A percentile compares a stretch with the other conserved stretches of the same genome.
Evolutionary conservation across 2,329 filamentous ascomycete genomes (phyloP).

Genomic region (Sclerotinia nivalis): DNA sequence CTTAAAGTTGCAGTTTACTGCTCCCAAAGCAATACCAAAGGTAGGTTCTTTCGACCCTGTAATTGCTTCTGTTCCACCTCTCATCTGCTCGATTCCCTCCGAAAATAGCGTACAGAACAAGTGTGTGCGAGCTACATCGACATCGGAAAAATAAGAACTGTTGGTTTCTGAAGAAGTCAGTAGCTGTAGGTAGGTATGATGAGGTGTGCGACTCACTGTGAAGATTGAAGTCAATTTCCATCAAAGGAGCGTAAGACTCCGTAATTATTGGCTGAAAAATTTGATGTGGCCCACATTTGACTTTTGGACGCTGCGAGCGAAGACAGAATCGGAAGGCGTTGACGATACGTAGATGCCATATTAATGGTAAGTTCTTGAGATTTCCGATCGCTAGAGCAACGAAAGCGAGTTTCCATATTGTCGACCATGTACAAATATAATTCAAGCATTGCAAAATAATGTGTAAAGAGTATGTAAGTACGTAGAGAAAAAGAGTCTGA

Average conservation of each 20-base stretch:
- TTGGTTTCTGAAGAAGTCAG: slow-evolving; percentile 53
- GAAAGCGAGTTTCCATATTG: slow-evolving; percentile 4
- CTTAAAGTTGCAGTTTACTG: slow-evolving; percentile 63
- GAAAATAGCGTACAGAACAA: slow-evolving; percentile 55
- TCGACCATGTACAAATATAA: slow-evolving; percentile 1
- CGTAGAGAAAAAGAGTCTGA: background rate
- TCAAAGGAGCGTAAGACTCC: slow-evolving; percentile 58
- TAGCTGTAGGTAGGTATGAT: background rate
- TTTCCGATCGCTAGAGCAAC: slow-evolving; percentile 51
- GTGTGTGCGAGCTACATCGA: slow-evolving; percentile 67
- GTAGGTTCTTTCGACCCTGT: slow-evolving; percentile 38
- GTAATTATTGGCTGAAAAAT: slow-evolving; percentile 66
- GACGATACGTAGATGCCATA: slow-evolving; percentile 59
- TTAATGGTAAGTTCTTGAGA: slow-evolving; percentile 59
- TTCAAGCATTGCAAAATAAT: background rate
- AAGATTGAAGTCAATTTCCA: slow-evolving; percentile 71
- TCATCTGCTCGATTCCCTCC: slow-evolving; percentile 41
- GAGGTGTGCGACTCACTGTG: slow-evolving; percentile 48
- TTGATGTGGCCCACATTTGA: slow-evolving; percentile 49
- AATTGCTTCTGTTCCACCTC: slow-evolving; percentile 40
- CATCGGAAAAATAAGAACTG: slow-evolving; percentile 68
- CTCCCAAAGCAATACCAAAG: slow-evolving; percentile 49
- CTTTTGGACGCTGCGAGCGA: slow-evolving; percentile 46
- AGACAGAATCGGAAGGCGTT: slow-evolving; percentile 48
- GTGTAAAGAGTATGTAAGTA: background rate